Conservation (phyloP, 257 asterid species). For the Penstemon eatonii region DNA sequence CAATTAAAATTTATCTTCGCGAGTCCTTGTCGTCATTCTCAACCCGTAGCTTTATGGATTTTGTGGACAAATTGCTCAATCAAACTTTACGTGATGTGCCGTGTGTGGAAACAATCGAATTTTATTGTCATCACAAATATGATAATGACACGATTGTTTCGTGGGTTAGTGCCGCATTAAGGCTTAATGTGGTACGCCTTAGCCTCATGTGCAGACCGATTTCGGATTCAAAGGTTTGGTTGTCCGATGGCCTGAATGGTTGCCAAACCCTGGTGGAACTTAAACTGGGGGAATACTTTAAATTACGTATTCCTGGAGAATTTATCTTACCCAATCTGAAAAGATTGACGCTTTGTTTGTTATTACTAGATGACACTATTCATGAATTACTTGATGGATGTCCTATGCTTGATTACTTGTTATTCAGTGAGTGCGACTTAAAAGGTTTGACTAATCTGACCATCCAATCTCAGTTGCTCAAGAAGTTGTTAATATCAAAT, state of each 20-base stretch:
- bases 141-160: background rate
- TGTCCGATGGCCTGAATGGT: background rate
- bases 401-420: background rate
- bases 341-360: too few species aligned
- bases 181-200: background rate
- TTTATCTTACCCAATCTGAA: conserved; percentile 1
- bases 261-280: background rate
- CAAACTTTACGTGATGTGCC: background rate
- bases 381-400: conserved; percentile 9
- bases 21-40: background rate
- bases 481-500: background rate
- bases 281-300: background rate
- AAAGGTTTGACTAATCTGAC: background rate
- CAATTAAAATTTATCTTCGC: too few species aligned
- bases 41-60: background rate
- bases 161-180: background rate
- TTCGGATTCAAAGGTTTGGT: background rate
- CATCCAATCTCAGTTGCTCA: background rate
- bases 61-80: conserved; percentile 1
- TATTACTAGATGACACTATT: background rate
- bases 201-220: background rate
- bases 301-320: background rate
- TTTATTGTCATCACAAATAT: background rate
- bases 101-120: background rate
- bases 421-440: background rate